phyloP scores from a whole-genome alignment of 2,329 filamentous ascomycete genomes.

The Aspergillus sp. region DNA sequence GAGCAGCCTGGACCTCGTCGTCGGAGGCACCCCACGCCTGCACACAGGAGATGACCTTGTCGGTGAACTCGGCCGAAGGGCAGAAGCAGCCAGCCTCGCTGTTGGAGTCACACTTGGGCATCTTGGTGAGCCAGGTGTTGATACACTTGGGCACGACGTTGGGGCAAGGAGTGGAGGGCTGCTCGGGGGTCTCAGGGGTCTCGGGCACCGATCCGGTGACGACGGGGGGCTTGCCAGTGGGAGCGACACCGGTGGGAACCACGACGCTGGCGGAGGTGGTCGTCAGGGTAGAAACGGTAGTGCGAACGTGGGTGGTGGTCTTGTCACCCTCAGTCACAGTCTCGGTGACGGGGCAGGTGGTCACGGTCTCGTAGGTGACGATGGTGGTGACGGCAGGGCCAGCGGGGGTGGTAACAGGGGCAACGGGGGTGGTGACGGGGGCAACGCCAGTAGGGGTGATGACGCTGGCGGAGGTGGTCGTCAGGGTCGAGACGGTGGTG shows the following conservation, averaged over 20 bases:
- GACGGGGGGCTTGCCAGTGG: conserved; percentile 6
- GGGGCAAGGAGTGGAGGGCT: conserved; percentile 52
- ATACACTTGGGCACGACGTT: conserved; percentile 80
- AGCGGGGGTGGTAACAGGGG: conserved; percentile 4
- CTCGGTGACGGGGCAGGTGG: conserved; percentile 33
- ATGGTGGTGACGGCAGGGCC: conserved; percentile 18
- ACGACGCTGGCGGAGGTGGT: conserved; percentile 22
- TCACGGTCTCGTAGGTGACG: conserved; percentile 31
- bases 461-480: conserved; percentile 23
- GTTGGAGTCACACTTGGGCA: conserved; percentile 76
- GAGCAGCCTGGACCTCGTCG: conserved; percentile 66
- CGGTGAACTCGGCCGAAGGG: conserved; percentile 71
- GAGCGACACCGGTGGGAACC: background rate
- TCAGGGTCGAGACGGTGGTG: conserved; percentile 56
- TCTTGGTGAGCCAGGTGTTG: conserved; percentile 78
- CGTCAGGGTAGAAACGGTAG: conserved; percentile 54
- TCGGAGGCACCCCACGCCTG: conserved; percentile 70
- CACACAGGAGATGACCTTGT: conserved; percentile 78
- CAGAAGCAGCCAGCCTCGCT: conserved; percentile 84
- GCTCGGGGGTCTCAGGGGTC: conserved; percentile 23
- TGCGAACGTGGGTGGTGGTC: conserved; percentile 53
- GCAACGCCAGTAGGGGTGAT: background rate
- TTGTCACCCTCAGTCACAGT: conserved; percentile 47
- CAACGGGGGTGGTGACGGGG: conserved; percentile 4
- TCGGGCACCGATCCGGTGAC: conserved; percentile 16